These are phyloP conservation scores for Capsicum rhomboideum DNA, from an alignment of 257 asterid genomes.

Conservation along the genomic window DNA sequence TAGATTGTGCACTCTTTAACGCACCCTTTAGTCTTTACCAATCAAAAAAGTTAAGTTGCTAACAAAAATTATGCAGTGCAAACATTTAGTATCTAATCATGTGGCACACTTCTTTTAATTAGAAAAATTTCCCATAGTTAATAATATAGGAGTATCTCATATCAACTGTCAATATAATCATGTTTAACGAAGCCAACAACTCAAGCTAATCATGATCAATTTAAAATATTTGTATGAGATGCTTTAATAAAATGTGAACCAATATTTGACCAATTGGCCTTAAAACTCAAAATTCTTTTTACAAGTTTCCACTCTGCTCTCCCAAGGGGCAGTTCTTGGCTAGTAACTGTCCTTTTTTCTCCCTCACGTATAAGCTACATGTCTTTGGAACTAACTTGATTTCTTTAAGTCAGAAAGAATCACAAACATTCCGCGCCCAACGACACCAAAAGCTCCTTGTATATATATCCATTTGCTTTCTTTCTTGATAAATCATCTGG, in stretches of 20 bases:
- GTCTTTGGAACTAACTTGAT: neutral
- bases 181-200: neutral
- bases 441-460: neutral
- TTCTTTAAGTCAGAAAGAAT: neutral
- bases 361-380: neutral
- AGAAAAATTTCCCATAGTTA: neutral
- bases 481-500: slow-evolving; percentile 30
- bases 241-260: neutral
- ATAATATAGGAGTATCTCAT: neutral
- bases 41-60: too few species aligned
- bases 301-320: neutral
- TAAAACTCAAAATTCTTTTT: neutral
- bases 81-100: too few species aligned
- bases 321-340: neutral
- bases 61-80: too few species aligned
- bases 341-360: neutral
- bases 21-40: neutral
- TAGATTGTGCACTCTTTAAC: too few species aligned
- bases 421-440: neutral
- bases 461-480: neutral
- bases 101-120: neutral
- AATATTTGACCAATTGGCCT: neutral
- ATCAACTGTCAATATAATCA: neutral
- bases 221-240: neutral
- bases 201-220: neutral